Evolutionary conservation across 164 flowering plant genomes (phyloP), one percentile per base, ranked within the genome.

Genomic region (Hamamelis virginiana): DNA sequence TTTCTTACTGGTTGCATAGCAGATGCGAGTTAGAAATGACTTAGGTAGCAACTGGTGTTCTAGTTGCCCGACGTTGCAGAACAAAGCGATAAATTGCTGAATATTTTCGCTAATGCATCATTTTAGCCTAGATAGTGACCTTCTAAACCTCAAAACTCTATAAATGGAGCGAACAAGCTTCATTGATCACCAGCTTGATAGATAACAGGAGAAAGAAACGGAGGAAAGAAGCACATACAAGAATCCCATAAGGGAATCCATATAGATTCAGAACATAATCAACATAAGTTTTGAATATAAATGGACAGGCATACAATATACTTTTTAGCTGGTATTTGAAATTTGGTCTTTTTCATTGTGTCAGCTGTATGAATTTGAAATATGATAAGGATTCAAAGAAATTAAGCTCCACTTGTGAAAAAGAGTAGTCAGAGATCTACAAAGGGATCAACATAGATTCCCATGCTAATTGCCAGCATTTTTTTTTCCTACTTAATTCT

Each of bases 1-100:
- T 77, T 61, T 74, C 92, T 53, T 91, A 85, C 69, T 84, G 92
- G 90, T 78, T 93, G 77, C 84, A 86, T 67, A 76, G 81, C 5
- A 77, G 85, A 67, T 93, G 98, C 80, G 81, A 76, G 76, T 59
- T 91, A 64, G 84, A 78, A 78, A 82, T 93, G 85, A 87, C 91
- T 18, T 82, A 88, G 46, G 95, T 97, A 18, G 95, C 98, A 41
- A 79, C 72, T 26, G 94, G 97, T n/a, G 74, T 79, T 27, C 79
- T 93, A 18, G 71, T 87, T 18, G 69, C 86, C 19, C 81, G 83
- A 38, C 76, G 76, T 55, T 93, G 98, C 84, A 79, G 52, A 58
- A 88, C 89, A 13, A 89, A 75, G 77, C 80, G 87, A 77, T 88
- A 74, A 83, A 69, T 55, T 23, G 9, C 41, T 67, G 28, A n/a